Evolutionary conservation across 768 basidiomycete genomes (phyloP), one percentile per base, ranked within the genome.

Genomic region (Austroboletus eburneus): DNA sequence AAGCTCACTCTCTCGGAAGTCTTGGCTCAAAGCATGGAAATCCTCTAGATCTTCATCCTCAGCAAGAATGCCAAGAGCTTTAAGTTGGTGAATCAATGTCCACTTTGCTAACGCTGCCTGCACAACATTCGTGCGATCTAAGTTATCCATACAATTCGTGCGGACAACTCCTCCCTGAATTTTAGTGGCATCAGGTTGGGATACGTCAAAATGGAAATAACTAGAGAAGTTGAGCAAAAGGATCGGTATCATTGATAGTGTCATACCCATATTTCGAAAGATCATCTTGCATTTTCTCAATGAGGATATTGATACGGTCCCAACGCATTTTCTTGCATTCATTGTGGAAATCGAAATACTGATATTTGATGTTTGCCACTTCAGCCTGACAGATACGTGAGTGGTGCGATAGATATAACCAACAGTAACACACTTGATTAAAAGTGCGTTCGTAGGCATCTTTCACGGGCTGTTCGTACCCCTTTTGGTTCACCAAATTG

Each of bases 81-180:
- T 77, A 46, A 99, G 74, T 60, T 98, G 95, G 42, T 74, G 70
- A 49, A 81, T 85, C 37, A 98, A 72, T 1, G 79, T 84, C 79
- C 84, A 88, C 64, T 88, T 91, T 14, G 88, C 96, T 40, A 98
- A 66, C 12, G 94, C 80, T 16, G 90, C 86, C 65, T 99, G 96
- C 5, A 92, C 87, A 35, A 99, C 95, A 65, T 98, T 98, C 38
- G 96, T 99, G 41, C 96, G 80, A 62, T 99, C 96, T 48, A 97
- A 72, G 58, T 85, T 87, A 65, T 97, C 95, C 96, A 96, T 96
- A 68, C 96, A 98, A 64, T 98, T 99, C 8, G 93, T 94, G 37
- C 96, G 80, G 35, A 96, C 81, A 39, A 80, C 76, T 17, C 93
- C 93, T 18, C 61, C 72, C 61, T 99, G 96, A 29, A 75, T 66